Base-by-base conservation (phyloP, 179 eudicot species). In the Spergularia azorica region DNA sequence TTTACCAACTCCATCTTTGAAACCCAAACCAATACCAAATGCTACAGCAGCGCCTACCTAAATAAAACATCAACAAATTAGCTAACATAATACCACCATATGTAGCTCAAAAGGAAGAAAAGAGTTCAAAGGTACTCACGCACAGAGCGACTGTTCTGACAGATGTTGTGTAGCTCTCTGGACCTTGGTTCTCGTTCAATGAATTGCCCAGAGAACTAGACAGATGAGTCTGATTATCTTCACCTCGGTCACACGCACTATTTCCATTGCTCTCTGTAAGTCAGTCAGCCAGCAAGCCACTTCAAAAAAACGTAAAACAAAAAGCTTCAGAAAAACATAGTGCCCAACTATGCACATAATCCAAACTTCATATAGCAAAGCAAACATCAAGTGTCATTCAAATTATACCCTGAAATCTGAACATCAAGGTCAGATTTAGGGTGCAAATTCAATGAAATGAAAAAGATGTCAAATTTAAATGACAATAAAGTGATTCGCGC, bases 21-120 rank as follows among this genome's bases (percentile, higher is more conserved):
- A 86, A 74, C 99, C 99, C 82, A 95, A 43, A 62, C 95, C 99
- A 76, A 89, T 79, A 71, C 99, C 99, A 86, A 95, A 95, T 17
- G 87, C 91, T 81, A 91, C 92, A 17, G 99, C 95, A 70, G 97
- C 64, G 81, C 82, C 75, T 67, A 95, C 94, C 99, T 95, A 90
- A 80, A 55, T 76, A 21, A 75, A 80, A 56, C 67, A 83, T 76
- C 52, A 72, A 83, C 86, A 77, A 71, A 83, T 43, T 72, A 79
- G 75, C 80, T 82, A 82, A 74, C 78, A 60, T 59, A 39, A 66
- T 48, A 66, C 43, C 39, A 62, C 60, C 64, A 77, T 56, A 67
- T 63, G 9, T 48, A 39, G 20, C 54, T 65, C 5, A 3, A 63
- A 66, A 15, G 50, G 11, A 63, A 60, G 48, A 51, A 65, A 36